Evolutionary conservation across 2,329 filamentous ascomycete genomes (phyloP).

Genomic region (Fusarium bactridioides): DNA sequence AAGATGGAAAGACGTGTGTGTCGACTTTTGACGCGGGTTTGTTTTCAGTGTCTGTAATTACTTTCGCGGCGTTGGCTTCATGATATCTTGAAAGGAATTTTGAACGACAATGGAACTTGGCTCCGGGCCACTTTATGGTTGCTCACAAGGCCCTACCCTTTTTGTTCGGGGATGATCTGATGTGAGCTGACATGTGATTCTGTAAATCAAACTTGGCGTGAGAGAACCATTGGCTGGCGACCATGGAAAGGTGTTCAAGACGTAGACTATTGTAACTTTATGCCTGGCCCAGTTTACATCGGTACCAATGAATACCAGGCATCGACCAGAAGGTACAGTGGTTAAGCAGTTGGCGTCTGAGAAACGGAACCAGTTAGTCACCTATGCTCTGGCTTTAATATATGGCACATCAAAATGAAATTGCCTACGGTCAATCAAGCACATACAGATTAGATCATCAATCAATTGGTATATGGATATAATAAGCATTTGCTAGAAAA

Average conservation of each 20-base stretch:
- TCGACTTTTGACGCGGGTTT: constrained; percentile 17
- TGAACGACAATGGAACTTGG: constrained; percentile 17
- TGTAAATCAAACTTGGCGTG: background rate
- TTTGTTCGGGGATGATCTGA: background rate
- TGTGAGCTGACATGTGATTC: constrained; percentile 6
- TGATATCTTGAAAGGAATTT: constrained; percentile 34
- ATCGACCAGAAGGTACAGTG: background rate
- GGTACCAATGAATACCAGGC: background rate
- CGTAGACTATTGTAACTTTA: background rate
- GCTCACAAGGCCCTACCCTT: constrained; percentile 6
- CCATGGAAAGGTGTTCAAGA: background rate
- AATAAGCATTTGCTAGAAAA: background rate
- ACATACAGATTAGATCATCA: background rate
- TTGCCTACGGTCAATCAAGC: background rate
- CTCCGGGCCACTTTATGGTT: constrained; percentile 16
- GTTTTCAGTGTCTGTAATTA: constrained; percentile 38
- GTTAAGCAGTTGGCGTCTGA: background rate
- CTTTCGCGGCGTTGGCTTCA: constrained; percentile 39
- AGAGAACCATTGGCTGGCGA: background rate
- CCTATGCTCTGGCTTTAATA: no score
- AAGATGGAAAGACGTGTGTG: constrained; percentile 1
- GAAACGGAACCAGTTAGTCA: background rate
- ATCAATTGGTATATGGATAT: constrained; percentile 8
- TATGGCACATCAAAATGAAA: background rate
- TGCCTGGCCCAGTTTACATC: background rate